Evolutionary conservation across 345 rosid species (phyloP).

Genomic region (Adansonia digitata): DNA sequence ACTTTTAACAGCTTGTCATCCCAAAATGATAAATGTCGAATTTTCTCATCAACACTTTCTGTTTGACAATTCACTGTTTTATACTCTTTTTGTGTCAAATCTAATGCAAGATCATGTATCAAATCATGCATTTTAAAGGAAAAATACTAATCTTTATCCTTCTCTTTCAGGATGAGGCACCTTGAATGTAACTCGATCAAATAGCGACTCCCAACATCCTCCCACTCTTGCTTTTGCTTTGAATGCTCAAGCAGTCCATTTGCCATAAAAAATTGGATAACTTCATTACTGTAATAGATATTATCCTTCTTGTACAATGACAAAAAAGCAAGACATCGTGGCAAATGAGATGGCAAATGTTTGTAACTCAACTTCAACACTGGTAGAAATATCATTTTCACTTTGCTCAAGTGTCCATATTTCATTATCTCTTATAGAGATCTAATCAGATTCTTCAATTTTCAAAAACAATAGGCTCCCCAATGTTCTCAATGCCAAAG

Average conservation of each 20-base stretch:
- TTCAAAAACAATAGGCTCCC: neutral
- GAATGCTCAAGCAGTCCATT: neutral
- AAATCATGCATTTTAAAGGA: neutral
- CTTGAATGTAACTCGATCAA: neutral
- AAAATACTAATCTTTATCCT: neutral
- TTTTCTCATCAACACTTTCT: neutral
- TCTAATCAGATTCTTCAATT: neutral
- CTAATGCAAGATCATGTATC: neutral
- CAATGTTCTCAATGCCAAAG: neutral
- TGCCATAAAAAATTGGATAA: neutral
- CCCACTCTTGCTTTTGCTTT: neutral
- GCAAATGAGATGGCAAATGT: neutral
- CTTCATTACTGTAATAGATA: neutral
- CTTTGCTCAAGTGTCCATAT: neutral
- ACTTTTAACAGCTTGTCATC: neutral
- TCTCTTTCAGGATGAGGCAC: neutral
- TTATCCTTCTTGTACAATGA: neutral
- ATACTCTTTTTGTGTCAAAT: neutral
- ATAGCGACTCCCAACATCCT: neutral
- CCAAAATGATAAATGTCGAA: neutral
- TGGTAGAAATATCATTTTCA: neutral
- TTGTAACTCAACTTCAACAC: neutral
- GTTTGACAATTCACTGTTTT: neutral
- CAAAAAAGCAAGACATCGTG: neutral
- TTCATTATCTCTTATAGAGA: neutral